Evolutionary conservation across 2,329 filamentous ascomycete genomes (phyloP).

Genomic region (Dichotomopilus funicola): DNA sequence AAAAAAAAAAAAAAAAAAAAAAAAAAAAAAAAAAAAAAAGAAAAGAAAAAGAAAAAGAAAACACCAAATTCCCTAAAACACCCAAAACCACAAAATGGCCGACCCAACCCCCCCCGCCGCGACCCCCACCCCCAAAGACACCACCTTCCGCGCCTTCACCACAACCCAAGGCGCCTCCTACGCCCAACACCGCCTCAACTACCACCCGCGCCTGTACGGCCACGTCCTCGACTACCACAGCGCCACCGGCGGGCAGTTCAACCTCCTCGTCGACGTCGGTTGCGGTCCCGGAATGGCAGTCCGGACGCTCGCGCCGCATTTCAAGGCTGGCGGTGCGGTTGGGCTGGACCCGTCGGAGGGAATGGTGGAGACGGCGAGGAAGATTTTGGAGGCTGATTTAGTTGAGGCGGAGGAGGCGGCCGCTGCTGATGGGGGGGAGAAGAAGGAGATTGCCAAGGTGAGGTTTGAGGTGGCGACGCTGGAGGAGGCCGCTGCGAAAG

Average conservation of each 20-base stretch:
- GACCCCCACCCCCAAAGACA: background rate
- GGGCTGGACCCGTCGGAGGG: slow-evolving; percentile 2
- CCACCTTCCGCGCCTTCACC: background rate
- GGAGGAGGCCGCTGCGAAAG: background rate
- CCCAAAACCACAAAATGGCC: background rate
- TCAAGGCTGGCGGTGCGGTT: background rate
- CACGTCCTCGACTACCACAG: background rate
- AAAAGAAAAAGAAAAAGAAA: too few relatives aligned
- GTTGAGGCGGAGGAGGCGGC: too few relatives aligned
- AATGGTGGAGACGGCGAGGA: background rate
- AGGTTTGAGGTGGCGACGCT: background rate
- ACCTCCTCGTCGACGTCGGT: background rate
- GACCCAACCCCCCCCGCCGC: background rate
- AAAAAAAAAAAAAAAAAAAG: background rate
- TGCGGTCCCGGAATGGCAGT: background rate
- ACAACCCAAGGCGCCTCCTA: background rate
- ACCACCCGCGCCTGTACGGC: slow-evolving; percentile 9
- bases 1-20: background rate
- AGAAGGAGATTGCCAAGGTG: background rate
- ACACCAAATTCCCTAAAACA: background rate
- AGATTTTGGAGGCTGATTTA: background rate
- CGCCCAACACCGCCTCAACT: background rate
- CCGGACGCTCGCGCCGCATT: background rate
- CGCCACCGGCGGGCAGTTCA: background rate
- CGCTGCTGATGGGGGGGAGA: background rate